Evolutionary conservation across 2,329 filamentous ascomycete genomes (phyloP).

Genomic region (Fusarium keratoplasticum): DNA sequence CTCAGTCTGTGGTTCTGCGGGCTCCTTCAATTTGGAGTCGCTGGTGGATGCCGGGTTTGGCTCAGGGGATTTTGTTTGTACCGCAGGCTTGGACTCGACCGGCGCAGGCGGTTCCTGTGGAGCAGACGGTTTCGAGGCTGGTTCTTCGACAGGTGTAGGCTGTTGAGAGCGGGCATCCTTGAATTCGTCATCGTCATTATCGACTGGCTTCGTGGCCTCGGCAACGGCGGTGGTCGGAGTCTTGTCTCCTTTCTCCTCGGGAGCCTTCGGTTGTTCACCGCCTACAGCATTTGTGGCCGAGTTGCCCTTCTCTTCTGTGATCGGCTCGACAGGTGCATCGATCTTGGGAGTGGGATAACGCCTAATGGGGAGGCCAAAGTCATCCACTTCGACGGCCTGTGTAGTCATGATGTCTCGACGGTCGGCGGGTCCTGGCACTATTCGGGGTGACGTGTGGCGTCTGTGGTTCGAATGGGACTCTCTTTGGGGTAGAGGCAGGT

Average conservation of each 20-base stretch:
- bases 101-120: conserved; percentile 1
- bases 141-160: conserved; percentile 37
- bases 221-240: neutral
- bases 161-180: conserved; percentile 52
- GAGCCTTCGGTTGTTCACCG: conserved; percentile 12
- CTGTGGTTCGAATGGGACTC: neutral
- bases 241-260: conserved; percentile 13
- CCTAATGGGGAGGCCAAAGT: conserved; percentile 76
- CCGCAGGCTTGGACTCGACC: conserved; percentile 14
- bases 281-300: conserved; percentile 10
- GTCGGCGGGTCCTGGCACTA: conserved; percentile 3
- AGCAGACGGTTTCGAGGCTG: neutral
- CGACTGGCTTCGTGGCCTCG: conserved; percentile 42
- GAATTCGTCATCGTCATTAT: conserved; percentile 54
- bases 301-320: conserved; percentile 14
- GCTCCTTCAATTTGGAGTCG: conserved; percentile 9
- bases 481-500: neutral
- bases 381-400: conserved; percentile 65
- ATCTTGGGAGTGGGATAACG: conserved; percentile 55
- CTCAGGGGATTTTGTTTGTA: conserved; percentile 15
- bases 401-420: conserved; percentile 40
- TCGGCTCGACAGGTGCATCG: conserved; percentile 29
- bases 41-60: conserved; percentile 6
- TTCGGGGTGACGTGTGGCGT: conserved; percentile 17
- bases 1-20: conserved; percentile 3